Evolutionary conservation across 2,329 filamentous ascomycete genomes (phyloP).

Genomic region (Talaromyces sp.): DNA sequence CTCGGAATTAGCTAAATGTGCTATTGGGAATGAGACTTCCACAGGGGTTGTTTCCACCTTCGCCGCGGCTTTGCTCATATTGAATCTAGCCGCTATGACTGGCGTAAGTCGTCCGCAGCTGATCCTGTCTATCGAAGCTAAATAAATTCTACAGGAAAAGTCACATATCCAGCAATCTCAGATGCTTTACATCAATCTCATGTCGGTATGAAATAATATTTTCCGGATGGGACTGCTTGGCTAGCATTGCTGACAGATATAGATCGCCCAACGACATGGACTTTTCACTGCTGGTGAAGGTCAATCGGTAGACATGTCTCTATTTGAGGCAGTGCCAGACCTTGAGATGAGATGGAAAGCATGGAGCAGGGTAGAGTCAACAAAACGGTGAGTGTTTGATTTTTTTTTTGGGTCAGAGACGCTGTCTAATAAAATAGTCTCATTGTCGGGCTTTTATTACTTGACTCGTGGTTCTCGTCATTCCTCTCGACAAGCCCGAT

Average conservation of each 20-base stretch:
- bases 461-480: constrained; percentile 50
- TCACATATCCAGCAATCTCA: constrained; percentile 48
- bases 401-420: too few relatives aligned
- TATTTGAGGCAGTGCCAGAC: constrained; percentile 45
- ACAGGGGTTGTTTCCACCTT: constrained; percentile 46
- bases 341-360: constrained; percentile 50
- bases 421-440: constrained; percentile 25
- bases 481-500: constrained; percentile 49
- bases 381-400: constrained; percentile 38
- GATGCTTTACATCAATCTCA: constrained; percentile 51
- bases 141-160: constrained; percentile 32
- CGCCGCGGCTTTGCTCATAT: constrained; percentile 48
- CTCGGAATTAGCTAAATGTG: constrained; percentile 43
- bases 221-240: neutral
- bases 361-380: constrained; percentile 53
- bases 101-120: constrained; percentile 30
- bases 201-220: constrained; percentile 33
- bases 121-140: neutral
- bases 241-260: neutral
- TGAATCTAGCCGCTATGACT: constrained; percentile 50
- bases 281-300: constrained; percentile 50
- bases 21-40: constrained; percentile 39
- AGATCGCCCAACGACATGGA: constrained; percentile 50
- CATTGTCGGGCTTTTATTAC: constrained; percentile 47
- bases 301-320: constrained; percentile 37